Conservation (phyloP, 1,139 yeast genomes). For the Geotrichum reessii region DNA sequence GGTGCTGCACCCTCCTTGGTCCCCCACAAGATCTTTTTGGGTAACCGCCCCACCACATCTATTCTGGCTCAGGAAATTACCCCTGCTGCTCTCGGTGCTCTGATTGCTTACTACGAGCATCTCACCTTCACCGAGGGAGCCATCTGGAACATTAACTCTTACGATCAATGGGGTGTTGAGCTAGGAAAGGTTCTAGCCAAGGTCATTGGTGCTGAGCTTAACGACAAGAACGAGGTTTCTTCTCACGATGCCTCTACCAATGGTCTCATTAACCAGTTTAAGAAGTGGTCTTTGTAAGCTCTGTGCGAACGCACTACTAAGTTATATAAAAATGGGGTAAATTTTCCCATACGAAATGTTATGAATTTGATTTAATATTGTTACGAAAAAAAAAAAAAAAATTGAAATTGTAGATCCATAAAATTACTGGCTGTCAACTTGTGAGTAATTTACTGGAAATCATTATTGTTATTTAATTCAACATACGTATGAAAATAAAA, state of each 20-base stretch:
- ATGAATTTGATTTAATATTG: background rate
- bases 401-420: too few species aligned
- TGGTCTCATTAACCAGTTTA: conserved; percentile 89
- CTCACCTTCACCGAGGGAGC: conserved; percentile 98
- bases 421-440: too few species aligned
- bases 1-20: conserved; percentile 78
- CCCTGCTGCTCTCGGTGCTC: conserved; percentile 91
- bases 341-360: background rate
- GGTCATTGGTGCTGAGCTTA: conserved; percentile 85
- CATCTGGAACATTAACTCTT: conserved; percentile 97
- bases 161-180: conserved; percentile 99
- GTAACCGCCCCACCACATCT: conserved; percentile 98
- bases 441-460: too few species aligned
- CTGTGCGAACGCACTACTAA: background rate
- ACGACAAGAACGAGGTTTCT: conserved; percentile 49
- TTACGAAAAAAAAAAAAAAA: background rate
- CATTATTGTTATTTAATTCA: too few species aligned
- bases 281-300: conserved; percentile 60
- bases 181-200: conserved; percentile 96
- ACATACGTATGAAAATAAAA: too few species aligned
- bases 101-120: conserved; percentile 96
- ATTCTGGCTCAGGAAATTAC: conserved; percentile 93
- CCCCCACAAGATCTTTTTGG: conserved; percentile 93
- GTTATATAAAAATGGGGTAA: background rate
- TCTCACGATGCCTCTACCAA: conserved; percentile 88